A percentile compares a stretch with the other conserved stretches of the same genome.
phyloP scores from a whole-genome alignment of 164 flowering plant species.

The Nymphaea colorata region DNA sequence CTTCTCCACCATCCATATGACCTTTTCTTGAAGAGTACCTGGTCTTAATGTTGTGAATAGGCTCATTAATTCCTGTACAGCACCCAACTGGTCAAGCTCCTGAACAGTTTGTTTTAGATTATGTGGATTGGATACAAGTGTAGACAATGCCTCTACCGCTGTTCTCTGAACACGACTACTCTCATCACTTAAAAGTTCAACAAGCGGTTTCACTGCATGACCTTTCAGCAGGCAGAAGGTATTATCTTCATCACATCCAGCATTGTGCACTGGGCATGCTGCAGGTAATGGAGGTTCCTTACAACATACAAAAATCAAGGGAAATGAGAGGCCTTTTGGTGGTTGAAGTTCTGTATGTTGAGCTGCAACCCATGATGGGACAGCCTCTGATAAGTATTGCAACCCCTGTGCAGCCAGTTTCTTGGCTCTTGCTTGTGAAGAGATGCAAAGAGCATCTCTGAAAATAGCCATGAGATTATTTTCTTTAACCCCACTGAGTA shows the following conservation, averaged over 20 bases:
- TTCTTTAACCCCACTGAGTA: slow-evolving; percentile 22
- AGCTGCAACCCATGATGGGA: slow-evolving; percentile 4
- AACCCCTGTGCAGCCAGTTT: slow-evolving; percentile 39
- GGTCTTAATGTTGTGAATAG: slow-evolving; percentile 33
- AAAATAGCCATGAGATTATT: slow-evolving; percentile 25
- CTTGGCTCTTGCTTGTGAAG: slow-evolving; percentile 31
- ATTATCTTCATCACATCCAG: slow-evolving; percentile 26
- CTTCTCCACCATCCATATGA: slow-evolving; percentile 40
- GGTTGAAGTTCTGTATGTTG: slow-evolving; percentile 21
- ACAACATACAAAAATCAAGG: slow-evolving; percentile 27
- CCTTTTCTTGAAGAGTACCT: slow-evolving; percentile 41
- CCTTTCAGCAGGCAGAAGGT: slow-evolving; percentile 36
- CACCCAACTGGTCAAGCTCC: slow-evolving; percentile 30
- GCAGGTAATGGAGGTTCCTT: slow-evolving; percentile 17
- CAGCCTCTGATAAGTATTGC: slow-evolving; percentile 36
- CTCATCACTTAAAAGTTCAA: slow-evolving; percentile 28
- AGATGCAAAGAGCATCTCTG: slow-evolving; percentile 20
- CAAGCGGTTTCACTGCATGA: slow-evolving; percentile 34
- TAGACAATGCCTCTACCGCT: slow-evolving; percentile 41
- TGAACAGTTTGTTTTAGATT: slow-evolving; percentile 20
- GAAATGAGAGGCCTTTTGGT: slow-evolving; percentile 26
- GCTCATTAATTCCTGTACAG: slow-evolving; percentile 18
- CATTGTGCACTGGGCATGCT: slow-evolving; percentile 35
- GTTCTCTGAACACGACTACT: slow-evolving; percentile 34
- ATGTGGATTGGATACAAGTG: slow-evolving; percentile 21